phyloP scores from a whole-genome alignment of 169 alveolate species.

The Plasmodium ovale region DNA sequence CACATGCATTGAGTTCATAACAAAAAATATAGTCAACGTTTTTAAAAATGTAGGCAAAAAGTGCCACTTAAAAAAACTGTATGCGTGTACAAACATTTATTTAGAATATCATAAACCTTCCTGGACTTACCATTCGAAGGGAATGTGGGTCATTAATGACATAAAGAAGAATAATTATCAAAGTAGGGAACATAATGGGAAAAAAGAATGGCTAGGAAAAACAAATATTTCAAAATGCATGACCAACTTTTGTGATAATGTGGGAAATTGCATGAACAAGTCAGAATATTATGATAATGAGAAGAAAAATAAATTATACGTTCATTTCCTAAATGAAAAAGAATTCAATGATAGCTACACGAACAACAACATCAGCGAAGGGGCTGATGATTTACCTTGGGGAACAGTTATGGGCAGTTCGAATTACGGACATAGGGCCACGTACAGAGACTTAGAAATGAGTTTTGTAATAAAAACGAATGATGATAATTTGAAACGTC shows the following conservation, averaged over 20 bases:
- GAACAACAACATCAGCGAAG: constrained; percentile 10
- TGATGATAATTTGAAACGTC: constrained; percentile 74
- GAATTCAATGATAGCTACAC: constrained; percentile 68
- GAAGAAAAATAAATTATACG: constrained; percentile 76
- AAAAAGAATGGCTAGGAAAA: constrained; percentile 50
- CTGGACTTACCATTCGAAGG: constrained; percentile 74
- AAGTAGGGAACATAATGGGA: not conserved
- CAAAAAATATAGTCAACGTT: constrained; percentile 35
- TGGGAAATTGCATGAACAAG: constrained; percentile 81
- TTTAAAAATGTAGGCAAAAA: constrained; percentile 28
- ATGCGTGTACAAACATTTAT: constrained; percentile 21
- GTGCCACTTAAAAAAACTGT: not conserved
- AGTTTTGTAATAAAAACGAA: constrained; percentile 83
- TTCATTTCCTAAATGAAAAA: constrained; percentile 28
- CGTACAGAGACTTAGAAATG: constrained; percentile 83
- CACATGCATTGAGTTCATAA: constrained; percentile 52
- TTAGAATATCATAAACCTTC: constrained; percentile 66
- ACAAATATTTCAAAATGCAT: not conserved
- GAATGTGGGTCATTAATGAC: constrained; percentile 66
- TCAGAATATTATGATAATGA: constrained; percentile 81
- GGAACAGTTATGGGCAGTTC: constrained; percentile 86
- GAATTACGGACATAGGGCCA: constrained; percentile 83
- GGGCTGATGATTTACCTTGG: constrained; percentile 77
- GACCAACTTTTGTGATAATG: constrained; percentile 67
- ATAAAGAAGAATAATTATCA: not conserved